phyloP scores from a whole-genome alignment of 352 stramenopile genomes.

The Phytophthora aleatoria region DNA sequence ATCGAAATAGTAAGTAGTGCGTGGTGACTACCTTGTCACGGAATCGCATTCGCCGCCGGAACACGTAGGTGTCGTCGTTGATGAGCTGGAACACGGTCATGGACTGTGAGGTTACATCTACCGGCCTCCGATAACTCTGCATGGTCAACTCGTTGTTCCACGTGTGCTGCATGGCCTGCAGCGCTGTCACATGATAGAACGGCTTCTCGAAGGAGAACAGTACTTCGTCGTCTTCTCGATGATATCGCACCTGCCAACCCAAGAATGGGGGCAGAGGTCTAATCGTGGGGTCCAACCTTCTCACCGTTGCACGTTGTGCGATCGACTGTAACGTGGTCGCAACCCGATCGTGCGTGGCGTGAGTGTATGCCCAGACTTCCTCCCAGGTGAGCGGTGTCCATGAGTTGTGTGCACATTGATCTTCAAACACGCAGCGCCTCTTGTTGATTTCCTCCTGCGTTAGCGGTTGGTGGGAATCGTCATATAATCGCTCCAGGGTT shows the following conservation, averaged over 20 bases:
- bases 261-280: slow-evolving; percentile 48
- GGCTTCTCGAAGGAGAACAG: slow-evolving; percentile 55
- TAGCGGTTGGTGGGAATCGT: slow-evolving; percentile 25
- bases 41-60: slow-evolving; percentile 31
- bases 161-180: slow-evolving; percentile 44
- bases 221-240: slow-evolving; percentile 37
- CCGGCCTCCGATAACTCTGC: slow-evolving; percentile 41
- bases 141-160: slow-evolving; percentile 48
- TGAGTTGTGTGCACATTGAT: slow-evolving; percentile 17
- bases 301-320: slow-evolving; percentile 11
- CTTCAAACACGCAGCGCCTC: slow-evolving; percentile 12
- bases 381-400: slow-evolving; percentile 34
- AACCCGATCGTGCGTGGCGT: slow-evolving; percentile 30
- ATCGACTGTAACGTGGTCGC: slow-evolving; percentile 35
- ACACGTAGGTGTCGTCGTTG: slow-evolving; percentile 61
- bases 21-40: slow-evolving; percentile 27
- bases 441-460: slow-evolving; percentile 22
- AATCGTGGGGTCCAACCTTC: slow-evolving; percentile 7
- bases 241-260: slow-evolving; percentile 45
- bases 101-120: slow-evolving; percentile 33
- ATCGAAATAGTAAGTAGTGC: slow-evolving; percentile 53
- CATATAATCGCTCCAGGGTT: slow-evolving; percentile 50
- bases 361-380: slow-evolving; percentile 26
- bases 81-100: slow-evolving; percentile 46
- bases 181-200: slow-evolving; percentile 46